These are phyloP conservation scores for Chrysoporthe puriensis DNA, from an alignment of 2,329 filamentous ascomycete genomes.

Conservation along the genomic window DNA sequence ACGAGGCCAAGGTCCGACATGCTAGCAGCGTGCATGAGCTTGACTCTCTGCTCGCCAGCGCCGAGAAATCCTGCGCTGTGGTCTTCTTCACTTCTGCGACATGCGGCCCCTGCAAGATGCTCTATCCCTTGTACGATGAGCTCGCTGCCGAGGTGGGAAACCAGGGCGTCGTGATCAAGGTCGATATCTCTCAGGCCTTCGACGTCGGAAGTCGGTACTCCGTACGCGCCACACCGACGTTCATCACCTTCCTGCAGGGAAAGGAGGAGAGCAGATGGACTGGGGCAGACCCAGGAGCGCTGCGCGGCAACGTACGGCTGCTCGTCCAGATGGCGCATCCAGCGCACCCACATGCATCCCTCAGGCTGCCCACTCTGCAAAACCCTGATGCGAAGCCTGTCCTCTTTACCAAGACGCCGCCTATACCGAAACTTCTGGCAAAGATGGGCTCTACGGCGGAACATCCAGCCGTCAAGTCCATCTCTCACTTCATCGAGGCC, in stretches of 20 bases:
- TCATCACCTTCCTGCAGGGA: slow-evolving; percentile 81
- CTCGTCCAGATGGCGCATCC: slow-evolving; percentile 77
- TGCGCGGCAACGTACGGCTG: slow-evolving; percentile 73
- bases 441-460: slow-evolving; percentile 73
- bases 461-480: slow-evolving; percentile 61
- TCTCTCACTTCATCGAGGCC: slow-evolving; percentile 73
- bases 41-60: slow-evolving; percentile 61
- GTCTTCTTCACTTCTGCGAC: slow-evolving; percentile 93
- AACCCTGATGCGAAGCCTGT: slow-evolving; percentile 67
- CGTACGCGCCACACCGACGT: slow-evolving; percentile 82
- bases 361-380: slow-evolving; percentile 73
- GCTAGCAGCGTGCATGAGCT: slow-evolving; percentile 64
- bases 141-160: slow-evolving; percentile 73
- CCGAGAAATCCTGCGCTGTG: slow-evolving; percentile 71
- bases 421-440: slow-evolving; percentile 76
- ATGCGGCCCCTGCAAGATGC: slow-evolving; percentile 80
- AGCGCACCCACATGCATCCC: slow-evolving; percentile 72
- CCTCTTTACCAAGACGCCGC: slow-evolving; percentile 77
- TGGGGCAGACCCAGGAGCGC: slow-evolving; percentile 69
- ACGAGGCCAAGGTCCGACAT: slow-evolving; percentile 59
- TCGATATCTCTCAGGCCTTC: slow-evolving; percentile 72
- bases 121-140: slow-evolving; percentile 82
- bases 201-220: slow-evolving; percentile 67
- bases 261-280: slow-evolving; percentile 79
- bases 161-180: slow-evolving; percentile 76